Percentiles rank a stretch among this genome's conserved stretches.
Conservation (phyloP, 306 rosid genomes). For the Trifolium repens region DNA sequence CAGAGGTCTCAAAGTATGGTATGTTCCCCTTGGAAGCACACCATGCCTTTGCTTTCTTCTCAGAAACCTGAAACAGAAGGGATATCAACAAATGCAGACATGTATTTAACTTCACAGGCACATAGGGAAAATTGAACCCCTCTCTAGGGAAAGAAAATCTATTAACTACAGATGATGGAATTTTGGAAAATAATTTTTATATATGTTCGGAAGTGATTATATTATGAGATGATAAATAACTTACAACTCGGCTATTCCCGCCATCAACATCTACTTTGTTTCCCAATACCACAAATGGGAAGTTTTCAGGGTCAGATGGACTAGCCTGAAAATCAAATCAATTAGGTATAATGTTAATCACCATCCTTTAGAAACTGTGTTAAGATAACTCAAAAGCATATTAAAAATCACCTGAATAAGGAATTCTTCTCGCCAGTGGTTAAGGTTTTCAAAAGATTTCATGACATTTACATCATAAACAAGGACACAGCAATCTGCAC, state of each 20-base stretch:
- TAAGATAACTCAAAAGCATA: not conserved
- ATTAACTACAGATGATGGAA: not conserved
- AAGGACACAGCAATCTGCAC: conserved; percentile 98
- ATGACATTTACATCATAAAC: conserved; percentile 95
- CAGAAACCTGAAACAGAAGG: conserved; percentile 70
- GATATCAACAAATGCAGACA: not conserved
- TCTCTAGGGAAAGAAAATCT: not conserved
- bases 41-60: conserved; percentile 99
- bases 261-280: conserved; percentile 98
- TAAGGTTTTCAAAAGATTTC: conserved; percentile 95
- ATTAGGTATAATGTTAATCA: conserved; percentile 8
- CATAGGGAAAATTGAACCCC: not conserved
- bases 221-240: conserved; percentile 40
- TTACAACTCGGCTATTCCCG: conserved; percentile 95
- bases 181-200: conserved; percentile 10
- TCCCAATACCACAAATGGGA: conserved; percentile 97
- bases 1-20: conserved; percentile 97
- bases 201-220: conserved; percentile 16
- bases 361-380: not conserved
- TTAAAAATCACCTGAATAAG: conserved; percentile 75
- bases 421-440: conserved; percentile 98
- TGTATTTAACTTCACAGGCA: conserved; percentile 38
- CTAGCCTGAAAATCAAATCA: conserved; percentile 78
- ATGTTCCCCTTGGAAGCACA: conserved; percentile 99
- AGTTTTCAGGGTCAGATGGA: conserved; percentile 97